Evolutionary conservation across 306 rosid species (phyloP), one percentile per base, ranked within the genome.

Genomic region (Rosa multiflora): DNA sequence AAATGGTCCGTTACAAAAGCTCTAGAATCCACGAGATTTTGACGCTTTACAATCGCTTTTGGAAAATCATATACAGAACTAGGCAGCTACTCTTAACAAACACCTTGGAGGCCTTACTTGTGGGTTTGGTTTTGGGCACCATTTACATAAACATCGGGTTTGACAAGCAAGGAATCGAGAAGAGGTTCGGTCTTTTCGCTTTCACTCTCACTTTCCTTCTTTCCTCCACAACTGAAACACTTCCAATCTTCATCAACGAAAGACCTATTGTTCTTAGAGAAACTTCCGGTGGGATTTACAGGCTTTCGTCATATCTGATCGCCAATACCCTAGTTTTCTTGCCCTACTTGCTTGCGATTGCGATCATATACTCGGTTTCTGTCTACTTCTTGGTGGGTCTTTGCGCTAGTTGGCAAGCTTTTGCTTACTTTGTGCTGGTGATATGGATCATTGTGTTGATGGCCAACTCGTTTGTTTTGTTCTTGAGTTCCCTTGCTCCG

Each of bases 281-380:
- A 88, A 88, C 98, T 20, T 95, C 99, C 5, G 85, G 93, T 77
- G 98, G 98, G 73, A 87, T 92, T 72, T 92, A 95, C 44, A 86
- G 98, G 71, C 86, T 95, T 5, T 95, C 98, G 4, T 95, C 99
- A 0, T 89, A 95, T 79, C 90, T 95, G 46, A 84, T 95, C n/a
- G 97, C 98, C 49, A 95, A 91, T 61, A 95, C 99, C 18, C 89
- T 95, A 18, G 99, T 95, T 75, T 95, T 95, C 96, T 48, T 93
- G 53, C 99, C 99, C 10, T 92, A 95, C 71, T 76, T 95, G 83
- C 81, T 95, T 0, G 92, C 85, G 7, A 62, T 95, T 6, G 90
- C 98, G 37, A 18, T 95, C 69, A 85, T 92, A 40, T 95, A 88
- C 88, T 95, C 98, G 0, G 76, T 90, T 62, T 91, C 97, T 1